phyloP scores from a whole-genome alignment of 2,329 filamentous ascomycete species.

The Coniochaeta sp. region DNA sequence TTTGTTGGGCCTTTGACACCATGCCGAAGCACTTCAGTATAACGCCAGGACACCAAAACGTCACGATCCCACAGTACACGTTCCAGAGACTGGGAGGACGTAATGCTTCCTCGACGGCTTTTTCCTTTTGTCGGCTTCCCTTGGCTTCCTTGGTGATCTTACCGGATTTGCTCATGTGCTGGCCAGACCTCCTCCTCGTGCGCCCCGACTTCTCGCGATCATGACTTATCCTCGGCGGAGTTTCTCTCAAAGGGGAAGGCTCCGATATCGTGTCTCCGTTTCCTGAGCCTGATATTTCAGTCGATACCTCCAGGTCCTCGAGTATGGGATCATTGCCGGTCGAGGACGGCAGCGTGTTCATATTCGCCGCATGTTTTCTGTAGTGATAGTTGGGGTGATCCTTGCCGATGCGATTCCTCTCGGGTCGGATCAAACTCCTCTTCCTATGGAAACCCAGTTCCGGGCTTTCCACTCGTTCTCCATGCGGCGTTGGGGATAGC shows the following conservation, averaged over 20 bases:
- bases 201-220: slow-evolving; percentile 27
- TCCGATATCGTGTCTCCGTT: slow-evolving; percentile 37
- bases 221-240: slow-evolving; percentile 24
- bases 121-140: slow-evolving; percentile 40
- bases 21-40: slow-evolving; percentile 80
- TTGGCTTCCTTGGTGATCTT: slow-evolving; percentile 56
- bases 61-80: slow-evolving; percentile 87
- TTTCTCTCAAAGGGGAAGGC: slow-evolving; percentile 28
- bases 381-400: slow-evolving; percentile 96
- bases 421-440: slow-evolving; percentile 80
- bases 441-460: slow-evolving; percentile 54
- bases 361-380: slow-evolving; percentile 86
- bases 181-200: slow-evolving; percentile 26
- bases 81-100: slow-evolving; percentile 87
- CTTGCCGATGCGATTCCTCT: slow-evolving; percentile 75
- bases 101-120: slow-evolving; percentile 48
- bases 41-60: slow-evolving; percentile 89
- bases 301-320: slow-evolving; percentile 66
- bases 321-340: slow-evolving; percentile 86
- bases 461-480: not conserved
- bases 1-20: slow-evolving; percentile 74
- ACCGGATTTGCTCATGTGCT: slow-evolving; percentile 28
- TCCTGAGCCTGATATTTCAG: slow-evolving; percentile 40
- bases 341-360: slow-evolving; percentile 82
- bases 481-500: slow-evolving; percentile 40